Conservation (phyloP, 2,329 filamentous ascomycete species). For the Stromatinia cepivora region DNA sequence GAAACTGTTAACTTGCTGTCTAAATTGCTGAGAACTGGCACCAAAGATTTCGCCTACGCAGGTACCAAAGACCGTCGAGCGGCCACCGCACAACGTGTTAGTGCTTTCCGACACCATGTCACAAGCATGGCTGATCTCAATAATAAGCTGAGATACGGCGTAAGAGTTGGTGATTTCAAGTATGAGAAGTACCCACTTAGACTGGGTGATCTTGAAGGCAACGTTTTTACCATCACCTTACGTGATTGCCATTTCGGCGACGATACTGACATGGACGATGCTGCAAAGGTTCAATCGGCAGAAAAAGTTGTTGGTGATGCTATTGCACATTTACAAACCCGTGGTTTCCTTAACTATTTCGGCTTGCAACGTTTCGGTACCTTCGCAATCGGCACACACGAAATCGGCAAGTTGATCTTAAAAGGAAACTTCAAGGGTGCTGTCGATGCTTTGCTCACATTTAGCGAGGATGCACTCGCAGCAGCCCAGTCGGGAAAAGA, state of each 20-base stretch:
- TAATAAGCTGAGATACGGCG: conserved; percentile 54
- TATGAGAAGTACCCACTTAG: conserved; percentile 71
- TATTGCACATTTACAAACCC: conserved; percentile 64
- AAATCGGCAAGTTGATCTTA: conserved; percentile 80
- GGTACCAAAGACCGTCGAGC: conserved; percentile 73
- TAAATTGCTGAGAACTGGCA: conserved; percentile 56
- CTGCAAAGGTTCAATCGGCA: conserved; percentile 47
- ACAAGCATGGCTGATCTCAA: conserved; percentile 67
- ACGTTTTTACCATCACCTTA: conserved; percentile 89
- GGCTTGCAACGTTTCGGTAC: conserved; percentile 96
- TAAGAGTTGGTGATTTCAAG: conserved; percentile 75
- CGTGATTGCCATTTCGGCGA: conserved; percentile 72
- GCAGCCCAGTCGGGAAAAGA: conserved; percentile 50
- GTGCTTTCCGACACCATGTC: conserved; percentile 58
- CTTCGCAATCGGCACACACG: conserved; percentile 80
- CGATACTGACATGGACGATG: conserved; percentile 49
- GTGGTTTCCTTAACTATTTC: conserved; percentile 96
- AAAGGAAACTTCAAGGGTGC: conserved; percentile 79
- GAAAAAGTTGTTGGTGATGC: conserved; percentile 56
- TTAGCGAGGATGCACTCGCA: conserved; percentile 62
- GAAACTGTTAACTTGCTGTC: conserved; percentile 64
- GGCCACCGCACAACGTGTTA: conserved; percentile 67
- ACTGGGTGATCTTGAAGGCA: conserved; percentile 81
- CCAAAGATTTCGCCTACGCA: conserved; percentile 65
- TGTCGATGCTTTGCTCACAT: conserved; percentile 73